Base-by-base conservation (phyloP, 495 filamentous ascomycete species). In the Evernia prunastri region DNA sequence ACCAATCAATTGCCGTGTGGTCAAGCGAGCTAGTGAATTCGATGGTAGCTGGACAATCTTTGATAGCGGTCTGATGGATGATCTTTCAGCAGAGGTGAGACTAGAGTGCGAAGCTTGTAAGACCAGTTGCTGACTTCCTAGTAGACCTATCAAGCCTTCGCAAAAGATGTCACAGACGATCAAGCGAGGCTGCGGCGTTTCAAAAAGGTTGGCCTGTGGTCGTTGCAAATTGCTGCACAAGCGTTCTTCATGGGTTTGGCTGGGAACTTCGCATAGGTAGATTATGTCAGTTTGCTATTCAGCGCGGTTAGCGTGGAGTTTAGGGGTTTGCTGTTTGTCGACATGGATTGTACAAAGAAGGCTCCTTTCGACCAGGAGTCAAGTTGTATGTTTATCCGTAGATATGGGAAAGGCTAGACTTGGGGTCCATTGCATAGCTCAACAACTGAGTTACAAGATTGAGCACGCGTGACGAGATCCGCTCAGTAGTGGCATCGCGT, bases 201-300 rank as follows among this genome's bases (percentile, higher is more conserved):
- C 71, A 95, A 92, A 78, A 95, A 97, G 72, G 95, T 98, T 23
- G 94, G 94, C 31, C 85, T 97, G 67, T 98, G 94, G 94, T 95
- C 90, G 13, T 78, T 98, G 43, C 90, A 91, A 72, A 75, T 97
- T 56, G 87, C 91, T 4, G 89, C 91, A 9, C 94, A 98, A 74
- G 94, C 92, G n/a, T 78, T 98, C 51, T 90, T 97, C 70, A 88
- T 97, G 76, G 94, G 94, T 1, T 87, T 97, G 82, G 94, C 92
- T 18, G 92, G 93, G 25, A 90, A 89, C 70, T 83, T 95, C 59
- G 86, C 85, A 65, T 89, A 76, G 36, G 9, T 36, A 12, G 29
- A 53, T 3, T 29, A 0, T 29, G 25, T 58, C 11, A 20, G 29
- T 5, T 17, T 45, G 7, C 27, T 36, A 13, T 25, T 13, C 10